phyloP scores from a whole-genome alignment of 2,329 filamentous ascomycete genomes.

The Trichoderma citrinoviride region DNA sequence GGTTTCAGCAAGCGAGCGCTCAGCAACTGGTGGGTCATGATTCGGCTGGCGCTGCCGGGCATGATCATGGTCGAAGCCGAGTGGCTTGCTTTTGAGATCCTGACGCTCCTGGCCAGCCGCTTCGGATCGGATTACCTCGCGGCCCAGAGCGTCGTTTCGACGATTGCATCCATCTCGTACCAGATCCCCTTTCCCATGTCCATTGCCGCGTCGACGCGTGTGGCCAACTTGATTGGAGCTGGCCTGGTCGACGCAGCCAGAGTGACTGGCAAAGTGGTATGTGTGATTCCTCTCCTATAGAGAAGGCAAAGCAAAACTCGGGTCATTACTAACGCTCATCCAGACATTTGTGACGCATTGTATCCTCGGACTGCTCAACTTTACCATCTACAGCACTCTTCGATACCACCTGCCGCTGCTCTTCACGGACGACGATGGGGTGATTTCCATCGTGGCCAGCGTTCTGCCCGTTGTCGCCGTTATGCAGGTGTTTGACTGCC shows the following conservation, averaged over 20 bases:
- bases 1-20: constrained; percentile 71
- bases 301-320: not conserved
- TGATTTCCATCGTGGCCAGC: constrained; percentile 63
- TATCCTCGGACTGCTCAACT: constrained; percentile 75
- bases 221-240: constrained; percentile 90
- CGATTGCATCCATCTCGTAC: constrained; percentile 75
- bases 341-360: constrained; percentile 61
- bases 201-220: constrained; percentile 81
- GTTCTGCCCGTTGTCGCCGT: constrained; percentile 79
- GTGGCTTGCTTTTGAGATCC: constrained; percentile 87
- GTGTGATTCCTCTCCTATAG: constrained; percentile 27
- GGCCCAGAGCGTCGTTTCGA: constrained; percentile 82
- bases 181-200: constrained; percentile 90
- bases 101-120: constrained; percentile 78
- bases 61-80: constrained; percentile 94
- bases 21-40: constrained; percentile 76
- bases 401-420: constrained; percentile 73
- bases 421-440: constrained; percentile 71
- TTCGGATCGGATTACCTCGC: constrained; percentile 78
- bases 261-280: constrained; percentile 71
- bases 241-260: constrained; percentile 77
- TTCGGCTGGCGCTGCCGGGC: constrained; percentile 81
- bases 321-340: not conserved
- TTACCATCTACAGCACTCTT: constrained; percentile 65
- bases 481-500: constrained; percentile 85